Evolutionary conservation across 257 asterid species (phyloP).

Genomic region (Leptodermis oblonga): DNA sequence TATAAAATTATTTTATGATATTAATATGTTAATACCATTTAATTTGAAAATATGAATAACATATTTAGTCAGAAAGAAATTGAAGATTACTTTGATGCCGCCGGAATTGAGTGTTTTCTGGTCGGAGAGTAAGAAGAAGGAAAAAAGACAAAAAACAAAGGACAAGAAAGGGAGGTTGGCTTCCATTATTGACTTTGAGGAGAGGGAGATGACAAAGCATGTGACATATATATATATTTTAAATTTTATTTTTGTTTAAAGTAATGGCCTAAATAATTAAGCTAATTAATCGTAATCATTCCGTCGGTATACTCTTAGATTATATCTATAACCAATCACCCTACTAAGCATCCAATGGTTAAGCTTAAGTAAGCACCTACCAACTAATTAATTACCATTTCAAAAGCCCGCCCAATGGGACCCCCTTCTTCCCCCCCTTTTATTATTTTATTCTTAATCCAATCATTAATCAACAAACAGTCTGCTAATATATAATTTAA

Average conservation of each 20-base stretch:
- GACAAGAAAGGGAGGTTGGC: neutral
- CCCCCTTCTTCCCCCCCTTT: neutral
- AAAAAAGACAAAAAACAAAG: neutral
- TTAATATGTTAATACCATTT: no score
- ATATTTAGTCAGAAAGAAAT: no score
- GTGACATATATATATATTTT: no score
- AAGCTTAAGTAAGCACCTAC: neutral
- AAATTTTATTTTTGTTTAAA: no score
- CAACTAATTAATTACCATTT: neutral
- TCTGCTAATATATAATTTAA: neutral
- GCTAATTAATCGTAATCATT: neutral
- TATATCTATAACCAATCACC: no score
- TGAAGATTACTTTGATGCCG: no score
- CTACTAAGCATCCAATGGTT: neutral
- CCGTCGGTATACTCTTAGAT: no score
- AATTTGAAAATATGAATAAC: no score
- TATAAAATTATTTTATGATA: no score
- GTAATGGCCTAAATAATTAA: neutral
- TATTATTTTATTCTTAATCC: neutral
- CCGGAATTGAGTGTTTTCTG: no score
- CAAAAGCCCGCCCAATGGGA: neutral
- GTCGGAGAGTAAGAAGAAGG: no score
- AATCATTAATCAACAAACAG: neutral
- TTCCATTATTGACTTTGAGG: constrained; percentile 16
- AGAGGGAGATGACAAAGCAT: constrained; percentile 1